phyloP scores from a whole-genome alignment of 2,329 filamentous ascomycete species.

The Bisporella sp. region DNA sequence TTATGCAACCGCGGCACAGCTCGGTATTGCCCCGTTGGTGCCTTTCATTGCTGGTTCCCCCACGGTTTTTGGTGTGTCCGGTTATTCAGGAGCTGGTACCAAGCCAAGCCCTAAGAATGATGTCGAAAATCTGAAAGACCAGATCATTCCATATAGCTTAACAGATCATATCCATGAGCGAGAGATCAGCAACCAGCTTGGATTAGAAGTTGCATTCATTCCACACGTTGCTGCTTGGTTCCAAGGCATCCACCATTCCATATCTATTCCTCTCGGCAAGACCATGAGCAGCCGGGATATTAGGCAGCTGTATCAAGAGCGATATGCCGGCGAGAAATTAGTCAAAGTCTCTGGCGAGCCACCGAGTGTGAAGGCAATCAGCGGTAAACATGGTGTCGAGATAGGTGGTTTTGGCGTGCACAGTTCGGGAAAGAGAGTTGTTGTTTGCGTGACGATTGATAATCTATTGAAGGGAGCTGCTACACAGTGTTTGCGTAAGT shows the following conservation, averaged over 20 bases:
- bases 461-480: slow-evolving; percentile 90
- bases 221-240: slow-evolving; percentile 97
- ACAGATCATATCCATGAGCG: slow-evolving; percentile 94
- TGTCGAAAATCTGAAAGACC: slow-evolving; percentile 72
- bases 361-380: slow-evolving; percentile 78
- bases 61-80: slow-evolving; percentile 82
- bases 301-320: slow-evolving; percentile 89
- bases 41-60: slow-evolving; percentile 70
- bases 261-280: slow-evolving; percentile 80
- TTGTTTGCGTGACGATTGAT: slow-evolving; percentile 91
- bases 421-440: slow-evolving; percentile 79
- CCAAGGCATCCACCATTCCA: slow-evolving; percentile 87
- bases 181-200: slow-evolving; percentile 78
- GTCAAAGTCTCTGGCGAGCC: slow-evolving; percentile 88
- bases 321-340: slow-evolving; percentile 91
- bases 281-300: slow-evolving; percentile 88
- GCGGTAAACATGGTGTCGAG: slow-evolving; percentile 80
- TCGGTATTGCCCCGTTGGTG: slow-evolving; percentile 78
- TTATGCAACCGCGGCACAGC: slow-evolving; percentile 88
- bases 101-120: slow-evolving; percentile 95
- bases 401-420: slow-evolving; percentile 96
- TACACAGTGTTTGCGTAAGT: slow-evolving; percentile 85
- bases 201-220: slow-evolving; percentile 70
- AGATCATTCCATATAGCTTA: slow-evolving; percentile 84
- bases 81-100: slow-evolving; percentile 91